A percentile compares a stretch with the other conserved stretches of the same genome.
phyloP scores from a whole-genome alignment of 148 eudicot genomes.

The Euryodendron excelsum region DNA sequence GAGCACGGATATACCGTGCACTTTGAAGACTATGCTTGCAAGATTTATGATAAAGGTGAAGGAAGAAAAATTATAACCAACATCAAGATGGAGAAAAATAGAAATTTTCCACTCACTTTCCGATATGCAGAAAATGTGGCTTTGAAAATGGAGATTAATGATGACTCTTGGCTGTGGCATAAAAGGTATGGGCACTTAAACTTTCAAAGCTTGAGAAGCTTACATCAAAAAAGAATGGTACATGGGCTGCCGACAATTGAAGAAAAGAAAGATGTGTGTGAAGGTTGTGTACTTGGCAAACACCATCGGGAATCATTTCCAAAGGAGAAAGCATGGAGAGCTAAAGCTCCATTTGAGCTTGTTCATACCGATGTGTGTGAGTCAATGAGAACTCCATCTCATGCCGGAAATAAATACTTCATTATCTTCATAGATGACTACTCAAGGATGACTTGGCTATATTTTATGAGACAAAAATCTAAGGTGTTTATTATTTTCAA shows the following conservation, averaged over 20 bases:
- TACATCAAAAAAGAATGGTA: slow-evolving; percentile 8
- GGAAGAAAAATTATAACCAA: not conserved
- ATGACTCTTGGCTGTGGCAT: slow-evolving; percentile 23
- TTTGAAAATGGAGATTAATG: not conserved
- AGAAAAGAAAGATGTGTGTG: not conserved
- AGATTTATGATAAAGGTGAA: not conserved
- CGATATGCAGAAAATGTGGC: not conserved
- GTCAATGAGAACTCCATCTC: slow-evolving; percentile 1
- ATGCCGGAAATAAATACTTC: slow-evolving; percentile 3
- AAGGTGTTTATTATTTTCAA: not conserved
- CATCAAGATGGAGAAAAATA: not conserved
- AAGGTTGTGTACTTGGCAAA: not conserved
- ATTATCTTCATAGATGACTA: slow-evolving; percentile 17
- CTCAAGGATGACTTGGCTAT: slow-evolving; percentile 17
- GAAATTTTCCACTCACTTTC: slow-evolving; percentile 13
- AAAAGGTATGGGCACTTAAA: slow-evolving; percentile 20
- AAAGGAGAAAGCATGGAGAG: slow-evolving; percentile 15
- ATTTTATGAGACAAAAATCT: slow-evolving; percentile 4
- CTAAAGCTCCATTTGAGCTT: slow-evolving; percentile 10
- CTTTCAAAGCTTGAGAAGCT: not conserved
- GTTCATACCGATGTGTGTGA: slow-evolving; percentile 13
- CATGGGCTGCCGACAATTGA: not conserved
- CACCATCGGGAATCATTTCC: slow-evolving; percentile 15
- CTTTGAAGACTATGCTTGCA: slow-evolving; percentile 12
- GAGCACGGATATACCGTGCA: not conserved